Base-by-base conservation (phyloP, 352 stramenopile species). In the Aphanomyces cochlioides region DNA sequence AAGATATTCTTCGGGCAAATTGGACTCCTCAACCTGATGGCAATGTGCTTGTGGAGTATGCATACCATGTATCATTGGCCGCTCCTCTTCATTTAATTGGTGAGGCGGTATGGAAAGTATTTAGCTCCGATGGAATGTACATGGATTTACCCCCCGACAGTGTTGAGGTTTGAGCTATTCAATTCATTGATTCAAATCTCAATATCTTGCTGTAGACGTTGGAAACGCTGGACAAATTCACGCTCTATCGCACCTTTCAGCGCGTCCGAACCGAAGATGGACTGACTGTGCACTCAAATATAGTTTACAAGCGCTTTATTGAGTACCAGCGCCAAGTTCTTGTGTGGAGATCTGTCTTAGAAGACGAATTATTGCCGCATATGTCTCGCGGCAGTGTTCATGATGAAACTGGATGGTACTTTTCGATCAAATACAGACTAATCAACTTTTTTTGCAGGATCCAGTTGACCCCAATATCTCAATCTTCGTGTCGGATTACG, bases 91-190 rank as follows among this genome's bases (percentile, higher is more conserved):
- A 68, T n/a, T 7, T 58, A 13, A 38, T 58, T 36, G 60, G 19
- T 13, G 47, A 63, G 4, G 43, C 60, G 21, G 38, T 68, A 8
- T 68, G 60, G 60, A 15, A 64, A 21, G 60, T 63, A 10, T 38
- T 68, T 8, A n/a, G 45, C 45, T 28, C 28, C 28, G 28, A 28
- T 28, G 28, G 28, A 28, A 28, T 28, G 28, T 28, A 28, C 28
- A 15, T 41, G 38, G 28, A 37, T 21, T 17, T 63, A 3, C 13
- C 56, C 56, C 2, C 12, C 13, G 56, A 40, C 28, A 38, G 34
- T 4, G n/a, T 17, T 15, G 19, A 66, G 28, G 57, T 66, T 53
- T n/a, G 28, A 28, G 17, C 56, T 12, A 5, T 38, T 6, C 56
- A 28, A 28, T 5, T 21, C 28, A 15, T 38, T 7, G 17, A 8